Evolutionary conservation across 2,329 filamentous ascomycete genomes (phyloP).

Genomic region (Cladophialophora psammophila): DNA sequence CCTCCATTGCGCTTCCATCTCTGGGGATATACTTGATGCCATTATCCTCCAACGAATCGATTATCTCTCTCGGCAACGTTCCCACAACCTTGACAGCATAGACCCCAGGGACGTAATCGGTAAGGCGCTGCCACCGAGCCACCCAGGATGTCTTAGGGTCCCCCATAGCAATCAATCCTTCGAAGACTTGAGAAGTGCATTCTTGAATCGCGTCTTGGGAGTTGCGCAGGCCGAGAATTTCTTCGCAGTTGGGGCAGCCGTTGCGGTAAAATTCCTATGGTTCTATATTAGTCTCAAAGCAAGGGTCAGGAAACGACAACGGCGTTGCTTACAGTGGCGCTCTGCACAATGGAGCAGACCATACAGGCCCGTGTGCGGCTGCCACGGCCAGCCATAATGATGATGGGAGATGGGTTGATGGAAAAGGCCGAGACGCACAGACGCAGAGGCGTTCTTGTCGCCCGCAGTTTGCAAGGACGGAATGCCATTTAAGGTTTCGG

Average conservation of each 20-base stretch:
- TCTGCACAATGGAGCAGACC: conserved; percentile 95
- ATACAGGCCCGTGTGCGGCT: conserved; percentile 91
- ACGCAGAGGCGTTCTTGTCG: neutral
- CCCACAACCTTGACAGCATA: conserved; percentile 97
- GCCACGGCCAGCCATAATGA: conserved; percentile 66
- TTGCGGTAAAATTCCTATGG: conserved; percentile 79
- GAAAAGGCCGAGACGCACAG: neutral
- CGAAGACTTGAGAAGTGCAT: conserved; percentile 95
- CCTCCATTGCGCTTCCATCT: conserved; percentile 57
- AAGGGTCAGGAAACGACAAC: conserved; percentile 20
- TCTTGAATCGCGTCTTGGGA: conserved; percentile 83
- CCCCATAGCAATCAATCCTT: conserved; percentile 84
- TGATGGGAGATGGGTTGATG: conserved; percentile 13
- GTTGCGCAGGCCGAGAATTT: conserved; percentile 82
- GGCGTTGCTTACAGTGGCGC: conserved; percentile 67
- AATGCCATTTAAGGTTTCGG: conserved; percentile 25
- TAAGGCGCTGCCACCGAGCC: conserved; percentile 92
- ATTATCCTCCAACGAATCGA: conserved; percentile 63
- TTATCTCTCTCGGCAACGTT: conserved; percentile 64
- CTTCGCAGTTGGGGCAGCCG: conserved; percentile 97
- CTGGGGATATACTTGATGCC: conserved; percentile 68
- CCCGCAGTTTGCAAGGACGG: neutral
- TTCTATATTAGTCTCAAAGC: conserved; percentile 7
- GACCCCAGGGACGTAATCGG: conserved; percentile 84
- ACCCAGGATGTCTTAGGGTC: conserved; percentile 91